Evolutionary conservation across 768 basidiomycete species (phyloP).

Genomic region (Tulasnella sp.): DNA sequence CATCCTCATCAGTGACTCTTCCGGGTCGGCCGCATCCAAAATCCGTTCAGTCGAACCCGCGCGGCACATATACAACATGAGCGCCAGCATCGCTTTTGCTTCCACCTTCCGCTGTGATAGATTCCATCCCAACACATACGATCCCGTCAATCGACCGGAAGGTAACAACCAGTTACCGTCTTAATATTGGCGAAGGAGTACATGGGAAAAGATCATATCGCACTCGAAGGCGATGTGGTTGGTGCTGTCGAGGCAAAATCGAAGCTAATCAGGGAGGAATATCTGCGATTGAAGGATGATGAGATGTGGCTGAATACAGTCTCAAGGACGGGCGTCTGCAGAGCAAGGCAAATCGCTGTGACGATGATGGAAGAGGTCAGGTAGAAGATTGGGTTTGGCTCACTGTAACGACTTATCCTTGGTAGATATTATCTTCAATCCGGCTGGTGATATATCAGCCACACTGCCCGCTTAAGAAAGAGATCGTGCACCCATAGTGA

Average conservation of each 20-base stretch:
- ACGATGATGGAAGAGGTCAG: constrained; percentile 61
- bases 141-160: constrained; percentile 71
- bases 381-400: constrained; percentile 46
- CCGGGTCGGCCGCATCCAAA: constrained; percentile 51
- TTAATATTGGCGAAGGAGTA: constrained; percentile 46
- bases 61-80: no score
- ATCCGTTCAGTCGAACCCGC: constrained; percentile 53
- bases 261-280: constrained; percentile 57
- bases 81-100: no score
- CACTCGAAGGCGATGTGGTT: constrained; percentile 63
- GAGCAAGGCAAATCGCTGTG: constrained; percentile 51
- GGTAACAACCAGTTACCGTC: constrained; percentile 72
- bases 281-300: constrained; percentile 51
- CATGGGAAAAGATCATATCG: constrained; percentile 45
- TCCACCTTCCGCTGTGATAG: constrained; percentile 91
- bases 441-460: no score
- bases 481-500: no score
- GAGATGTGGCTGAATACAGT: constrained; percentile 49
- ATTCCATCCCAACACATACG: constrained; percentile 68
- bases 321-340: constrained; percentile 50
- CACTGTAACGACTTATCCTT: constrained; percentile 15
- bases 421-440: no score
- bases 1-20: constrained; percentile 73
- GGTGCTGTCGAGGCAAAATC: constrained; percentile 62
- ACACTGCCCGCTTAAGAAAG: no score